Conservation (phyloP, 257 asterid species). For the Nicotiana obtusifolia region DNA sequence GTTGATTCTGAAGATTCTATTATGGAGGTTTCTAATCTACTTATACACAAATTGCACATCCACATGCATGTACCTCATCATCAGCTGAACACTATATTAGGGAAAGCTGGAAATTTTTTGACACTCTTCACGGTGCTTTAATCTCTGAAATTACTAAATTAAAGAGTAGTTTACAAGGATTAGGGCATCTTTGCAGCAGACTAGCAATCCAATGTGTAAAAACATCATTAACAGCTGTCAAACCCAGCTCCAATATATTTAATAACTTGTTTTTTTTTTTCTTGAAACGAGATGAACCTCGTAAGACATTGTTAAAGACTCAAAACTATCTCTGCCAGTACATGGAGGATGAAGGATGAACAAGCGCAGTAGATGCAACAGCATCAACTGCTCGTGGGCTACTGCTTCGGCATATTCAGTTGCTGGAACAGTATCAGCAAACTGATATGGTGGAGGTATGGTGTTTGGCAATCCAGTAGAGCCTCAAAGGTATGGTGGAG, state of each 20-base stretch:
- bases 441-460: not conserved
- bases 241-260: slow-evolving; percentile 71
- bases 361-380: not conserved
- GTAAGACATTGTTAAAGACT: slow-evolving; percentile 57
- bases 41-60: slow-evolving; percentile 68
- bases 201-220: slow-evolving; percentile 67
- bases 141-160: slow-evolving; percentile 63
- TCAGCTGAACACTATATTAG: slow-evolving; percentile 47
- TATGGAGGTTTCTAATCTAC: slow-evolving; percentile 23
- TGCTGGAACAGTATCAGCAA: not conserved
- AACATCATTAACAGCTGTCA: slow-evolving; percentile 65
- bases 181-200: slow-evolving; percentile 63
- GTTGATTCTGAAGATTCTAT: not conserved
- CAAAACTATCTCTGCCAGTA: slow-evolving; percentile 1
- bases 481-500: not conserved
- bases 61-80: slow-evolving; percentile 59
- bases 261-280: slow-evolving; percentile 20
- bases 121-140: slow-evolving; percentile 73
- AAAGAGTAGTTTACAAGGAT: slow-evolving; percentile 55
- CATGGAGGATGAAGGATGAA: not conserved
- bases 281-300: slow-evolving; percentile 49
- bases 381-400: not conserved
- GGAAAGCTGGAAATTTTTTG: slow-evolving; percentile 53
- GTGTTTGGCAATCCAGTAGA: not conserved
- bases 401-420: not conserved